Evolutionary conservation across 2,329 filamentous ascomycete species (phyloP), one percentile per base, ranked within the genome.

Genomic region (Colletotrichum simmondsii): DNA sequence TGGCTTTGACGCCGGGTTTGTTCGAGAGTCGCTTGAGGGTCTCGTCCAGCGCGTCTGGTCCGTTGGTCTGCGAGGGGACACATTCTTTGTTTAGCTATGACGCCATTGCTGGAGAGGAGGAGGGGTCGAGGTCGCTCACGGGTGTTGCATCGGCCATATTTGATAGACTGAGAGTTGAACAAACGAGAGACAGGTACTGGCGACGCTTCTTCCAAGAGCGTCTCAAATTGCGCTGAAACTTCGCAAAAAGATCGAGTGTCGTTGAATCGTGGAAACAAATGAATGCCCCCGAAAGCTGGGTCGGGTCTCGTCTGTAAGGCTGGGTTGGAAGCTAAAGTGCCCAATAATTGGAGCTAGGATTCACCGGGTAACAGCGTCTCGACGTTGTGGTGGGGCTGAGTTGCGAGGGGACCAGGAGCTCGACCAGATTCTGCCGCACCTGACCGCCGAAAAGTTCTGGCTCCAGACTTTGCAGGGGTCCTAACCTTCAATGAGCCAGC

Each of bases 1-100:
- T 93, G 77, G 92, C 93, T 80, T 93, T 93, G 64, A 97, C 94
- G 73, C 93, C 93, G 35, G 93, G 89, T 79, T 96, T 96, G 79
- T 93, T 92, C 53, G 92, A 91, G 57, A 97, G 87, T 22, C 93
- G 91, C 59, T 89, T 89, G 73, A 95, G 88, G 74, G 90, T 84
- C 85, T 91, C 89, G 65, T 90, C 88, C 72, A 94, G 88, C 54
- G 89, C 89, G 77, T 93, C 91, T 72, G 90, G 86, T 75, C 85
- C 85, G 77, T 84, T 85, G 65, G 81, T 76, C 82, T 86, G 76
- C 75, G 77, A 65, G 19, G 22, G 26, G 32, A 54, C 46, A 68
- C 46, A 52, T 57, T 22, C 32, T 60, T n/a, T 60, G 52, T 59
- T 74, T 66, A 74, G 70, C 72, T 68, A 73, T 68, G 71, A 73